Percentiles rank a stretch among this genome's conserved stretches.
phyloP scores from a whole-genome alignment of 2,329 filamentous ascomycete species.

The Ophiocordyceps unilateralis region DNA sequence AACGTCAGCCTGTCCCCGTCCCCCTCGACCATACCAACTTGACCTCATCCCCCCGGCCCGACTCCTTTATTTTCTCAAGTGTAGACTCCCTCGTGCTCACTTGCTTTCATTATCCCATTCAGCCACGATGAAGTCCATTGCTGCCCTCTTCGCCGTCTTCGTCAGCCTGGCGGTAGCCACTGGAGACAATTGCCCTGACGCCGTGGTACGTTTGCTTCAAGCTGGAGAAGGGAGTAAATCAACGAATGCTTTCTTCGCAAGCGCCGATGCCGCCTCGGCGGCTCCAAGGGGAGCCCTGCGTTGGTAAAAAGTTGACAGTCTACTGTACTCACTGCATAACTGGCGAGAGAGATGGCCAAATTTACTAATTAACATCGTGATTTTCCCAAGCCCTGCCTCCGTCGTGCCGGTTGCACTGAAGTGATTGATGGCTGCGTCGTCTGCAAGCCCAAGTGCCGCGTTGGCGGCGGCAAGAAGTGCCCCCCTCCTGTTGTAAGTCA shows the following conservation, averaged over 20 bases:
- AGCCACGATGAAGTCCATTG: background rate
- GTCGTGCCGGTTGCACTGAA: background rate
- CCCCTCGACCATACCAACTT: no score
- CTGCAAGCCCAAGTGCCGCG: background rate
- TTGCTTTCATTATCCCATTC: no score
- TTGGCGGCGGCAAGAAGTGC: background rate
- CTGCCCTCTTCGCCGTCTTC: background rate
- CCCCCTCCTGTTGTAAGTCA: no score
- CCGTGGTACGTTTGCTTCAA: background rate
- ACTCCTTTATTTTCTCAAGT: no score
- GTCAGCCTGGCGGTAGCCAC: background rate
- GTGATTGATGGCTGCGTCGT: background rate
- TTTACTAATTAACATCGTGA: background rate
- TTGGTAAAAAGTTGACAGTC: background rate
- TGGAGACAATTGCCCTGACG: background rate
- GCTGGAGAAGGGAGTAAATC: background rate
- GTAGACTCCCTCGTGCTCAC: no score
- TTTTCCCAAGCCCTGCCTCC: background rate
- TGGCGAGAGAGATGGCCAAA: background rate
- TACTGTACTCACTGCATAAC: background rate
- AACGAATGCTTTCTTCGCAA: background rate
- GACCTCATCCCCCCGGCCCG: no score
- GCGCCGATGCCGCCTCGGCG: background rate
- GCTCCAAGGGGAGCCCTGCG: background rate
- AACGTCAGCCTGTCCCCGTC: no score